A percentile compares a stretch with the other conserved stretches of the same genome.
phyloP scores from a whole-genome alignment of 495 filamentous ascomycete genomes.

The Lasiosphaeriaceae sp. region DNA sequence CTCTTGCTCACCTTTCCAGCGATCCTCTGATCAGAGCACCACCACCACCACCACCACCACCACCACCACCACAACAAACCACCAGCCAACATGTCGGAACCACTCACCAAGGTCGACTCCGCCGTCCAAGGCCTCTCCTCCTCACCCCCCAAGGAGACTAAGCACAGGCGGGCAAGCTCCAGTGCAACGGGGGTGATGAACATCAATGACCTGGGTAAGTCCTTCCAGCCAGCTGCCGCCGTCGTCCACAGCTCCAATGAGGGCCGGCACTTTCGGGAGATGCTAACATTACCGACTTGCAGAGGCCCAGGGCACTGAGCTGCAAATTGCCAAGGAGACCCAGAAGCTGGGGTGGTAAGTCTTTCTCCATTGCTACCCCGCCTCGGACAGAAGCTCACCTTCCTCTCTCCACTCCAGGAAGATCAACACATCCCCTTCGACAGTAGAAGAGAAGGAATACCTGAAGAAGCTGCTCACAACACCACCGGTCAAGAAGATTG shows the following conservation, averaged over 20 bases:
- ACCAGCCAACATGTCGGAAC: slow-evolving; percentile 56
- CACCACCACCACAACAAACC: neutral
- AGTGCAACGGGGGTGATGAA: slow-evolving; percentile 65
- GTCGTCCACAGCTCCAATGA: neutral
- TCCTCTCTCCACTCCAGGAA: slow-evolving; percentile 54
- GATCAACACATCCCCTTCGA: slow-evolving; percentile 76
- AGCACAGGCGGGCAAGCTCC: slow-evolving; percentile 64
- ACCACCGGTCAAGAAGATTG: slow-evolving; percentile 87
- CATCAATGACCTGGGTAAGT: slow-evolving; percentile 81
- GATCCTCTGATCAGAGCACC: slow-evolving; percentile 9
- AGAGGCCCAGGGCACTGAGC: slow-evolving; percentile 72
- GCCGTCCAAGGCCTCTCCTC: slow-evolving; percentile 74
- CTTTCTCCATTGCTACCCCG: neutral
- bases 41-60: slow-evolving; percentile 1
- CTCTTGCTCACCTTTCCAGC: neutral
- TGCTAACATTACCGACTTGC: slow-evolving; percentile 11
- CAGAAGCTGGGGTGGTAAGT: slow-evolving; percentile 87
- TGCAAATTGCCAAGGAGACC: slow-evolving; percentile 81
- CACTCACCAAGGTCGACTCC: slow-evolving; percentile 81
- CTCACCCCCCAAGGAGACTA: slow-evolving; percentile 60
- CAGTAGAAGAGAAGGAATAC: slow-evolving; percentile 71
- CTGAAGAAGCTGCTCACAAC: slow-evolving; percentile 75
- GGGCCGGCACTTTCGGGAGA: slow-evolving; percentile 6
- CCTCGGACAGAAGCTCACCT: neutral
- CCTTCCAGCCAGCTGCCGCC: neutral